Conservation (phyloP, 2,329 filamentous ascomycete genomes). For the Stagonosporopsis vannaccii region DNA sequence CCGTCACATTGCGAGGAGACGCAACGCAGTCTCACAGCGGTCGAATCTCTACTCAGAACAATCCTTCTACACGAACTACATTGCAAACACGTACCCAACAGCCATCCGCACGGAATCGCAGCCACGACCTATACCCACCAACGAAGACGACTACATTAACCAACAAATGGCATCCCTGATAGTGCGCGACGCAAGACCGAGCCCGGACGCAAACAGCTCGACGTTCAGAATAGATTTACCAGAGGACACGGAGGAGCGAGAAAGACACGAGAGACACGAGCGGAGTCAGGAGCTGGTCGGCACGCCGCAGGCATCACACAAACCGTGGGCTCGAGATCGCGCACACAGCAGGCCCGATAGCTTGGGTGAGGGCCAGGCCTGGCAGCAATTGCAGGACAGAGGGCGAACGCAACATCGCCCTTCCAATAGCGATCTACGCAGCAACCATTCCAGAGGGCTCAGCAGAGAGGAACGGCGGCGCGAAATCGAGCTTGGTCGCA, state of each 20-base stretch:
- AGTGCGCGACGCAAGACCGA: constrained; percentile 41
- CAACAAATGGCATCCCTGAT: constrained; percentile 61
- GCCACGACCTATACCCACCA: constrained; percentile 40
- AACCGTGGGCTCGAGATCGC: constrained; percentile 32
- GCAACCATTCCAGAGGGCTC: constrained; percentile 43
- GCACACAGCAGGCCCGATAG: constrained; percentile 39
- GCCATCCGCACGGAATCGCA: constrained; percentile 35
- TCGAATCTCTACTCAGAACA: constrained; percentile 46
- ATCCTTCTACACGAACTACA: constrained; percentile 55
- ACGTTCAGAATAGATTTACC: constrained; percentile 55
- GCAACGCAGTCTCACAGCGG: constrained; percentile 27
- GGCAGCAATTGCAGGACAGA: constrained; percentile 41
- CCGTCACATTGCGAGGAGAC: constrained; percentile 48
- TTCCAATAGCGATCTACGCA: constrained; percentile 31
- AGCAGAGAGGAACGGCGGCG: constrained; percentile 50
- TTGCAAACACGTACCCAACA: constrained; percentile 57
- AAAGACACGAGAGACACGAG: constrained; percentile 28
- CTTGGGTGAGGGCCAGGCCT: constrained; percentile 39
- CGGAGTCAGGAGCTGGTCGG: constrained; percentile 43
- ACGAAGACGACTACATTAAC: constrained; percentile 59
- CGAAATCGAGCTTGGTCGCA: constrained; percentile 51
- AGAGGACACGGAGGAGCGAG: constrained; percentile 40
- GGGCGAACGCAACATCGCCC: constrained; percentile 39
- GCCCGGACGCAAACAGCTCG: constrained; percentile 45
- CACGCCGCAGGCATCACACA: constrained; percentile 33